Percentiles rank a stretch among this genome's conserved stretches.
Conservation (phyloP, 306 rosid species). For the Cucumis sativus region Cucumber_9930_V3 NC_026655.2:24855501-24856000, state of each 20-base stretch:
- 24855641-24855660: neutral
- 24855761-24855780: neutral
- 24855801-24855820: neutral
- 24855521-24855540: neutral
- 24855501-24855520: neutral
- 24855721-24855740: neutral
- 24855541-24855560: conserved; percentile 73
- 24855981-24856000: no score
- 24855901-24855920: neutral
- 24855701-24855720: neutral
- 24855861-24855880: neutral
- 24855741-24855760: neutral
- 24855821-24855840: neutral
- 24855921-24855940: no score
- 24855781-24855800: neutral
- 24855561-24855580: conserved; percentile 74
- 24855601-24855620: conserved; percentile 47
- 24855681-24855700: neutral
- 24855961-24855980: no score
- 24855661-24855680: neutral
- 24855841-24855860: neutral
- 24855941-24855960: no score
- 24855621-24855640: conserved; percentile 52
- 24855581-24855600: conserved; percentile 81
- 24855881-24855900: neutral